Evolutionary conservation across 2,329 filamentous ascomycete genomes (phyloP), one percentile per base, ranked within the genome.

Genomic region (Furcasterigmium furcatum): DNA sequence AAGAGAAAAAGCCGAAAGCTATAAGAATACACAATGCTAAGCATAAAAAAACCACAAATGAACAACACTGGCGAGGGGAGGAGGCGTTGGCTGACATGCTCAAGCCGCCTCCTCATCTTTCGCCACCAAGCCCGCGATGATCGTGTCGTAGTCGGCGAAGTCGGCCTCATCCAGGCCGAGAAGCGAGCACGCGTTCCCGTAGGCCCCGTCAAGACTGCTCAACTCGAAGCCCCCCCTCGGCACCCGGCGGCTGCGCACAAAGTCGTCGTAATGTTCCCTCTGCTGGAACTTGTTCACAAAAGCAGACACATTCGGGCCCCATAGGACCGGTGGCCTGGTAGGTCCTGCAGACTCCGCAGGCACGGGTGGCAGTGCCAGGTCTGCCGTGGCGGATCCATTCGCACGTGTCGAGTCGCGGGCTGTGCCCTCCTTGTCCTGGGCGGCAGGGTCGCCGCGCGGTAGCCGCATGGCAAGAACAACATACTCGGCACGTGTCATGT

Each of bases 401-500:
- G 22, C 19, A 27, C 24, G 24, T 27, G 24, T 27, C 24, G 24
- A 7, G 12, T 27, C 24, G 12, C 24, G 24, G 3, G 20, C 6
- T 14, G 36, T 20, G 20, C 29, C 25, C n/a, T 52, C 47, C 34
- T 16, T 51, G 43, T 13, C 53, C 40, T 62, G 58, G 5, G 61
- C 58, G 35, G 66, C 64, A 29, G 59, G 63, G 22, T 66, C 64
- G 8, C 61, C 62, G 41, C 73, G 73, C 1, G 82, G 82, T 13
- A 87, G 68, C 40, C 81, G 74, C 82, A 86, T 86, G 10, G 83
- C 83, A 22, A 87, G 66, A 19, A 86, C 64, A 4, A 86, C 72
- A 55, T 85, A 86, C 61, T 86, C 82, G 13, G 81, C 82, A 27
- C 84, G 73, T 9, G 81, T 85, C 74, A 82, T 84, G 50, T 78